Conservation (phyloP, 495 filamentous ascomycete species). For the Aspergillus nidulans region DNA sequence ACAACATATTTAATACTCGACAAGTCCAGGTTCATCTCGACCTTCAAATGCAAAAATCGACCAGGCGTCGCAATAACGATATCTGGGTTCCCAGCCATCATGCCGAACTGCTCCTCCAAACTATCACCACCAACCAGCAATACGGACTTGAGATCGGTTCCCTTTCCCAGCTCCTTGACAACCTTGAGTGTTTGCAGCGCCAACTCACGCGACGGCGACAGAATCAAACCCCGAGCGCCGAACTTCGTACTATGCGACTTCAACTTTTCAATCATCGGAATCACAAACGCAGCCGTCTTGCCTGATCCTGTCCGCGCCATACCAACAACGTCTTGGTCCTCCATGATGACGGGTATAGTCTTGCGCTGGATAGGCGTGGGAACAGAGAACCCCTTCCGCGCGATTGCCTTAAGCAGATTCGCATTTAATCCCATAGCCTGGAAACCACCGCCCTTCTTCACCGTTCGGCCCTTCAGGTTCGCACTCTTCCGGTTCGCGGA, state of each 20-base stretch:
- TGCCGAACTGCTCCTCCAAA: conserved; percentile 89
- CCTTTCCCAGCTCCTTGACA: conserved; percentile 85
- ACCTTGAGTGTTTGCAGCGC: conserved; percentile 94
- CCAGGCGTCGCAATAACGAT: conserved; percentile 95
- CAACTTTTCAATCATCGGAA: conserved; percentile 94
- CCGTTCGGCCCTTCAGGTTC: conserved; percentile 76
- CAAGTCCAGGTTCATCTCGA: conserved; percentile 88
- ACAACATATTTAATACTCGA: conserved; percentile 86
- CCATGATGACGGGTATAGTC: conserved; percentile 85
- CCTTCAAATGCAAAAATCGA: conserved; percentile 90
- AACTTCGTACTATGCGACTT: conserved; percentile 83
- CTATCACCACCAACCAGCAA: conserved; percentile 93
- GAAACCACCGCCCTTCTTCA: conserved; percentile 94
- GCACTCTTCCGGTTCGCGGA: conserved; percentile 79
- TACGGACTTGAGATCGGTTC: conserved; percentile 84
- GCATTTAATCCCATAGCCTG: conserved; percentile 91
- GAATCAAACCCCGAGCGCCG: conserved; percentile 75
- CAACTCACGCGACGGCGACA: conserved; percentile 89
- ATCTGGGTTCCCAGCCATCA: conserved; percentile 92
- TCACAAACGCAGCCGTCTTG: conserved; percentile 96
- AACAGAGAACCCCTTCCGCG: conserved; percentile 87
- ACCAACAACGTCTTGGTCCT: conserved; percentile 87
- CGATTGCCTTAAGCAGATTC: conserved; percentile 80
- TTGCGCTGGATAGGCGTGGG: conserved; percentile 97
- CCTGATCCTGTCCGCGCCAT: conserved; percentile 97